phyloP scores from a whole-genome alignment of 2,329 filamentous ascomycete genomes.

The Diaporthe sp. region DNA sequence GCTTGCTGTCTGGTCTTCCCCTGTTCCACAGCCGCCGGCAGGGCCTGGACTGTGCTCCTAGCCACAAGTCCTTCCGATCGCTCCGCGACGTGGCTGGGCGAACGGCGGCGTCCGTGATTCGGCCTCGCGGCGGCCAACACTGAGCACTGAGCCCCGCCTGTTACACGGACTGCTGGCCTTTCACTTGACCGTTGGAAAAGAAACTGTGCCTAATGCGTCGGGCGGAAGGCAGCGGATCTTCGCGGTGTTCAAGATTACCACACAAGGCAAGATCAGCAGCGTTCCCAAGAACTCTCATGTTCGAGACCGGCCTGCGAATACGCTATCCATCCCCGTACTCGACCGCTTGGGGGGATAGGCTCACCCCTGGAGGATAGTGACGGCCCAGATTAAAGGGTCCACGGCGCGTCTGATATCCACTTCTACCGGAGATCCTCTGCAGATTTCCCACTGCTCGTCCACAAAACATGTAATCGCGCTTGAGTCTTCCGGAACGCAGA shows the following conservation, averaged over 20 bases:
- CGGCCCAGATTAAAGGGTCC: slow-evolving; percentile 41
- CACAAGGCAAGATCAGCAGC: slow-evolving; percentile 25
- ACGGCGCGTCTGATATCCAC: slow-evolving; percentile 38
- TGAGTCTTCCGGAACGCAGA: slow-evolving; percentile 26
- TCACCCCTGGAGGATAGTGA: slow-evolving; percentile 25
- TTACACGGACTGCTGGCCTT: slow-evolving; percentile 26
- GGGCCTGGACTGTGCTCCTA: slow-evolving; percentile 25
- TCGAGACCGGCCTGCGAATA: slow-evolving; percentile 22
- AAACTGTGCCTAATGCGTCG: slow-evolving; percentile 19
- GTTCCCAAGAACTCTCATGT: background rate
- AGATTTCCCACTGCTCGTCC: slow-evolving; percentile 35
- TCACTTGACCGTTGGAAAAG: slow-evolving; percentile 26
- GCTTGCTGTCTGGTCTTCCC: slow-evolving; percentile 24
- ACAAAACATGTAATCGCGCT: slow-evolving; percentile 29
- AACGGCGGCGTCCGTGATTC: slow-evolving; percentile 29
- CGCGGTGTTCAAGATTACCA: slow-evolving; percentile 1
- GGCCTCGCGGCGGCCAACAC: slow-evolving; percentile 15
- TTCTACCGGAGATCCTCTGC: slow-evolving; percentile 39
- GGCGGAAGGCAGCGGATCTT: slow-evolving; percentile 6
- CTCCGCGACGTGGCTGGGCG: slow-evolving; percentile 26
- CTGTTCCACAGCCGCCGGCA: slow-evolving; percentile 33
- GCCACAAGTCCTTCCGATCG: slow-evolving; percentile 23
- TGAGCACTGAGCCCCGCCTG: slow-evolving; percentile 21
- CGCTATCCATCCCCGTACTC: background rate
- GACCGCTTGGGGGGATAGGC: slow-evolving; percentile 29